These are phyloP conservation scores for Crithidia fasciculata DNA, from an alignment of 208 protist genomes.

Conservation along the genomic window DNA sequence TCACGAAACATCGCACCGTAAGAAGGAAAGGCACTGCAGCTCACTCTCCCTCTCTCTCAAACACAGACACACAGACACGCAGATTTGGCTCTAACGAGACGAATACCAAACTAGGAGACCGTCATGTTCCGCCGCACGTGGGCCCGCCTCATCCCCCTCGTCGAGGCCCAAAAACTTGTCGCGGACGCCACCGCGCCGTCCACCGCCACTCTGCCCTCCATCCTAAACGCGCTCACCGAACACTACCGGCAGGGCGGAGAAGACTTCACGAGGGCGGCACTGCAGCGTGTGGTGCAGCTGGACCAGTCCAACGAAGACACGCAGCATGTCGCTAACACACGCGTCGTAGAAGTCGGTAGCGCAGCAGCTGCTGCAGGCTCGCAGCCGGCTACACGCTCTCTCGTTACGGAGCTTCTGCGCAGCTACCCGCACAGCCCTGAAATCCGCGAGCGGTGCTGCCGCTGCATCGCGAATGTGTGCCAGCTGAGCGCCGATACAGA, in stretches of 20 bases:
- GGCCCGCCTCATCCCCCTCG: conserved; percentile 32
- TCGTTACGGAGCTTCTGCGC: conserved; percentile 65
- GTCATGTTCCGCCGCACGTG: conserved; percentile 28
- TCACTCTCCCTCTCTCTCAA: too few relatives aligned
- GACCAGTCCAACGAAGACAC: conserved; percentile 72
- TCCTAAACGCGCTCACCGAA: conserved; percentile 39
- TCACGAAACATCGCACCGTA: background rate
- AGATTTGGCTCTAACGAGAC: too few relatives aligned
- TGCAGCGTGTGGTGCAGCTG: conserved; percentile 59
- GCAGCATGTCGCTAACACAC: conserved; percentile 35
- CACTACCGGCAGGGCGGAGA: conserved; percentile 45
- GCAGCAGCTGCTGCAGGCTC: background rate
- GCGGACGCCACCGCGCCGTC: conserved; percentile 31
- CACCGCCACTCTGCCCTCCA: conserved; percentile 23
- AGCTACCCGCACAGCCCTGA: conserved; percentile 51
- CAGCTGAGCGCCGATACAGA: conserved; percentile 36
- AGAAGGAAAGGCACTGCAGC: background rate
- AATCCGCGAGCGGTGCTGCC: conserved; percentile 77
- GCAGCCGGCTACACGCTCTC: conserved; percentile 19
- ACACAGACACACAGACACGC: too few relatives aligned
- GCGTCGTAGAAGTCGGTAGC: background rate
- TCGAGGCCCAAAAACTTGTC: conserved; percentile 53
- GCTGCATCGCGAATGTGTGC: conserved; percentile 86
- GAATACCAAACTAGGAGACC: too few relatives aligned
- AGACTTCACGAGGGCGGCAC: conserved; percentile 33